phyloP scores from a whole-genome alignment of 2,329 filamentous ascomycete species.

The Neonectria coccinea region DNA sequence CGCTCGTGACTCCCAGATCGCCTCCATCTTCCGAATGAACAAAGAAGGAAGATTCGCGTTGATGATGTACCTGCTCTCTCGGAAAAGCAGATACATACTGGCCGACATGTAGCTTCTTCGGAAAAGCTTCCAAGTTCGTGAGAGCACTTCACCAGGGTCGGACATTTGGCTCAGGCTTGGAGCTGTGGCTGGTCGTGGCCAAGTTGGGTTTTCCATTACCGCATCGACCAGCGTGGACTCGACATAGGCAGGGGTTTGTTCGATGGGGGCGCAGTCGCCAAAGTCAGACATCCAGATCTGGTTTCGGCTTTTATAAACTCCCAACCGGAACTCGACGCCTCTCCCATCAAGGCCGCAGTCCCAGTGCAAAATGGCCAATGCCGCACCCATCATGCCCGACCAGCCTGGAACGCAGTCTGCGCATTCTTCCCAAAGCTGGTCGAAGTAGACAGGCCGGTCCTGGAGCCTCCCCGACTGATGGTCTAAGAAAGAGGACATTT shows the following conservation, averaged over 20 bases:
- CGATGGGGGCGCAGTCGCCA: slow-evolving; percentile 31
- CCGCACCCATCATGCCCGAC: slow-evolving; percentile 33
- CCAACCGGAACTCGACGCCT: slow-evolving; percentile 42
- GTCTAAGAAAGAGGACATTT: slow-evolving; percentile 7
- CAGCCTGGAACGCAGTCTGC: slow-evolving; percentile 3
- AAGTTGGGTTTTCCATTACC: slow-evolving; percentile 26
- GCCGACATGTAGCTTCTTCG: slow-evolving; percentile 1
- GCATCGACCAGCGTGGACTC: slow-evolving; percentile 1
- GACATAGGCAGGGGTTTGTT: neutral
- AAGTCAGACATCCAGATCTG: slow-evolving; percentile 43
- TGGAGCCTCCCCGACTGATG: neutral
- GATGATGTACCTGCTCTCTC: neutral
- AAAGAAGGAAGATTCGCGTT: neutral
- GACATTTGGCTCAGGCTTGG: neutral
- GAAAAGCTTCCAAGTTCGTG: slow-evolving; percentile 6
- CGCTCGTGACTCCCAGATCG: slow-evolving; percentile 13
- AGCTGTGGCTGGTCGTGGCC: slow-evolving; percentile 29
- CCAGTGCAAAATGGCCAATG: slow-evolving; percentile 44
- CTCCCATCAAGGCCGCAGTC: slow-evolving; percentile 37
- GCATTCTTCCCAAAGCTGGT: slow-evolving; percentile 35
- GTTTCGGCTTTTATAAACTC: neutral
- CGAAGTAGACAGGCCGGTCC: slow-evolving; percentile 37
- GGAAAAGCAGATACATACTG: slow-evolving; percentile 8
- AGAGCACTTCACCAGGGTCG: neutral
- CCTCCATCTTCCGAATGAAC: slow-evolving; percentile 23